Conservation (phyloP, 805 yeast species). For the Kazachstania taianensis region DNA sequence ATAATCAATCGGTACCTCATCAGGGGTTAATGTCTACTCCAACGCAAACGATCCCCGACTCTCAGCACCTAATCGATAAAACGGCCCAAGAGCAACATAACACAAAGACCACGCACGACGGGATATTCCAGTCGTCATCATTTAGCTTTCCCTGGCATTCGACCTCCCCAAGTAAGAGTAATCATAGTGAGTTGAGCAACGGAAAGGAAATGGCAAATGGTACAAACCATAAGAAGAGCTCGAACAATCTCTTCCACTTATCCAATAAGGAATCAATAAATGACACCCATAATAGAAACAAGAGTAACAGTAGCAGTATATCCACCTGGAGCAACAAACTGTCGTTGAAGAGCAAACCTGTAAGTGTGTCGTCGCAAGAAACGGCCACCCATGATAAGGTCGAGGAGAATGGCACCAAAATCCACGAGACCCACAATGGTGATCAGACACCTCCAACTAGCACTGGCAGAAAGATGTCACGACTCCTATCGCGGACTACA, state of each 20-base stretch:
- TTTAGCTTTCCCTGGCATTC: slow-evolving; percentile 23
- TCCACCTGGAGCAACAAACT: slow-evolving; percentile 16
- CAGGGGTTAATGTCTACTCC: slow-evolving; percentile 1
- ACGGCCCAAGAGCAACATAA: too few relatives aligned
- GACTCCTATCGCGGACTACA: slow-evolving; percentile 19
- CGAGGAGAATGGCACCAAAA: slow-evolving; percentile 1
- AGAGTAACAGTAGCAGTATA: slow-evolving; percentile 13
- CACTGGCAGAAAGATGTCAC: slow-evolving; percentile 21
- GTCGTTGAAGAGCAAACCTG: slow-evolving; percentile 5
- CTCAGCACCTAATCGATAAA: too few relatives aligned
- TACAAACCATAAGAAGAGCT: background rate
- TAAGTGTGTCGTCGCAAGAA: slow-evolving; percentile 5
- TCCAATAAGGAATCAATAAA: background rate
- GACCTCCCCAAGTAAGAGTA: slow-evolving; percentile 4
- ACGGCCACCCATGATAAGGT: slow-evolving; percentile 1
- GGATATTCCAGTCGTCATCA: slow-evolving; percentile 16
- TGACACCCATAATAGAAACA: slow-evolving; percentile 12
- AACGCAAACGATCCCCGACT: background rate
- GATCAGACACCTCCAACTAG: slow-evolving; percentile 6
- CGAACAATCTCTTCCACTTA: background rate
- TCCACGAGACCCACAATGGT: background rate
- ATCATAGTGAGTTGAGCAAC: too few relatives aligned
- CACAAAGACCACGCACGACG: slow-evolving; percentile 5
- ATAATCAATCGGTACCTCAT: background rate
- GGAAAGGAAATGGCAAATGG: background rate